Conservation (phyloP, 805 yeast species). For the Barnettozyma vustinii region DNA sequence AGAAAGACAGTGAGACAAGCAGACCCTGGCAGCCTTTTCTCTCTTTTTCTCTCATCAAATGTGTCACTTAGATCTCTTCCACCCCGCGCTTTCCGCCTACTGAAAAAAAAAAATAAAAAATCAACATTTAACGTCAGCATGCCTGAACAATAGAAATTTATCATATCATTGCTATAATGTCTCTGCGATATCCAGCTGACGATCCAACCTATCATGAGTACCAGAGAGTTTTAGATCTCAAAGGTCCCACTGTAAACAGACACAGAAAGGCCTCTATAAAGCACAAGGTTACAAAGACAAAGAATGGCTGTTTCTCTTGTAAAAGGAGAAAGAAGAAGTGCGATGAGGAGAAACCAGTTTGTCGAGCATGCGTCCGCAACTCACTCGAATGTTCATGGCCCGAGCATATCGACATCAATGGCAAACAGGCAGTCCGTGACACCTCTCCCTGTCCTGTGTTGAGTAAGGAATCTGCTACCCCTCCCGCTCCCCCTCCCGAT, state of each 20-base stretch:
- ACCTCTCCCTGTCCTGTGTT: background rate
- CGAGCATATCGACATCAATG: slow-evolving; percentile 10
- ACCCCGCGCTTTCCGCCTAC: too few species aligned
- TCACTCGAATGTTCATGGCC: slow-evolving; percentile 20
- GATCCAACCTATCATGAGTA: slow-evolving; percentile 16
- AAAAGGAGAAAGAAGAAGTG: slow-evolving; percentile 23
- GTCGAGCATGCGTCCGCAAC: slow-evolving; percentile 15
- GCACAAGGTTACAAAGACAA: slow-evolving; percentile 9
- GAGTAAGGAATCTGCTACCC: background rate
- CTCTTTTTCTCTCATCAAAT: too few species aligned
- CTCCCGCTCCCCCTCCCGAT: background rate
- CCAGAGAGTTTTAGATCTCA: slow-evolving; percentile 20
- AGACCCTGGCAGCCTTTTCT: too few species aligned
- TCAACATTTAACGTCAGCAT: too few species aligned
- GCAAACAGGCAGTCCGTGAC: background rate
- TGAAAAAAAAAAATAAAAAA: too few species aligned
- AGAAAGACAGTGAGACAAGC: too few species aligned
- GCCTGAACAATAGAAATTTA: too few species aligned
- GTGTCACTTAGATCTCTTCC: too few species aligned
- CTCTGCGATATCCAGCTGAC: background rate
- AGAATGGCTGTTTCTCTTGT: slow-evolving; percentile 21
- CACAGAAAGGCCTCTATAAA: background rate
- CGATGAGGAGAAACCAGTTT: slow-evolving; percentile 22
- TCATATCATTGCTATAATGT: background rate
- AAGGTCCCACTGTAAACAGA: background rate